Base-by-base conservation (phyloP, 2,329 filamentous ascomycete species). In the Aspergillus costaricaensis region DNA sequence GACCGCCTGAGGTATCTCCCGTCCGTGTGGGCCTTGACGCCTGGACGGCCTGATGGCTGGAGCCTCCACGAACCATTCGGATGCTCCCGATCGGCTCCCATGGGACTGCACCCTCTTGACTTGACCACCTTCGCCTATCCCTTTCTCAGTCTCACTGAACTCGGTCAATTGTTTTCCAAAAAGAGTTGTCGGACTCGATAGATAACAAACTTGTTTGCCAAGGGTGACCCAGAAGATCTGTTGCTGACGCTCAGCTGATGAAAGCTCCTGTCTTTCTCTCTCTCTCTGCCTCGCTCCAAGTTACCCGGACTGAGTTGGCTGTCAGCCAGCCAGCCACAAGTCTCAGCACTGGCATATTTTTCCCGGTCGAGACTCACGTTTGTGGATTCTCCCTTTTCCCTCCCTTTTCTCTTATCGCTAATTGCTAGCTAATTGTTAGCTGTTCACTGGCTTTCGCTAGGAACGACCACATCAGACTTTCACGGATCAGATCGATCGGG, bases 21-120 rank as follows among this genome's bases (percentile, higher is more conserved):
- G 25, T 5, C 23, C 23, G 47, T 19, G 47, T 36, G 47, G 47
- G 47, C 47, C 47, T 30, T 12, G 30, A 36, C 30, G 30, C 30
- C 30, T 48, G 25, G 47, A 30, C 47, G 47, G 47, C 21, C 44
- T 49, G 39, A 19, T 19, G 39, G 17, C 41, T 44, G 47, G 47
- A 30, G 47, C 47, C 47, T 25, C 47, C 47, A 50, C 14, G 59
- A 61, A 61, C 59, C 59, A 58, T 50, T 62, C 60, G 60, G 60
- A 48, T 55, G 56, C 56, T 59, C 50, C 60, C 60, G 56, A 62
- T 62, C 39, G 43, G 19, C 44, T 53, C 38, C 27, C 49, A 41
- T 30, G 47, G 47, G 17, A 49, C 41, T 21, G 27, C 10, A 49
- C 19, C 5, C 7, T 19, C 41, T 36, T 36, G 30, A 12, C 30